phyloP scores from a whole-genome alignment of 139 green algal genomes.

The Chlamydomonas incerta region DNA sequence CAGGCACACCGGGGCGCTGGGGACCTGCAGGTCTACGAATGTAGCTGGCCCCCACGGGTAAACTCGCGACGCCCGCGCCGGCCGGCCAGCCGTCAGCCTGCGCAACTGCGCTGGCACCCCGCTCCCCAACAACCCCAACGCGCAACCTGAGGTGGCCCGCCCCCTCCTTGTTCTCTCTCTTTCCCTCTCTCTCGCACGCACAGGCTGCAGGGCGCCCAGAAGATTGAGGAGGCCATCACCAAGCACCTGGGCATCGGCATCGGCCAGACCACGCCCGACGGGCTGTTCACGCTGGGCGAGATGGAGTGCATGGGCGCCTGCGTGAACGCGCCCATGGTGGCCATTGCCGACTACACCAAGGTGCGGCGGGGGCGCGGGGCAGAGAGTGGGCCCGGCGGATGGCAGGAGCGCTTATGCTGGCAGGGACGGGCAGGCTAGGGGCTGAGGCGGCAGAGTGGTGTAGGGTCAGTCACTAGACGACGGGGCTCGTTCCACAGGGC shows the following conservation, averaged over 20 bases:
- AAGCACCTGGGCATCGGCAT: conserved; percentile 81
- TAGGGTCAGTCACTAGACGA: no score
- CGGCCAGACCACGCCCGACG: conserved; percentile 83
- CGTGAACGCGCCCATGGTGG: conserved; percentile 99
- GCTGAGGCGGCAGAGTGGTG: no score
- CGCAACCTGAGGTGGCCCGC: background rate
- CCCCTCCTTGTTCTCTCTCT: background rate
- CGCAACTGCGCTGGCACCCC: no score
- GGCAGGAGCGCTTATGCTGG: background rate
- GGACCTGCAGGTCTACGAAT: no score
- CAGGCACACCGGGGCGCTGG: no score
- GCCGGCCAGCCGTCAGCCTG: no score
- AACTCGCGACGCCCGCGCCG: no score
- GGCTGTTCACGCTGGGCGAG: conserved; percentile 97
- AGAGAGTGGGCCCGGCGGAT: background rate
- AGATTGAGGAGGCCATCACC: conserved; percentile 82
- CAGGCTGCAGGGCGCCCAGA: conserved; percentile 79
- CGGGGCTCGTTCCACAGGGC: no score
- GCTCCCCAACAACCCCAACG: background rate
- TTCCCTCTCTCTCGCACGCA: background rate
- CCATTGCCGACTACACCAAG: conserved; percentile 91
- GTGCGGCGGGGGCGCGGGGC: background rate
- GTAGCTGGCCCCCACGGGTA: no score
- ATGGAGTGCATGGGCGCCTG: conserved; percentile 99
- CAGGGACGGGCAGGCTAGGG: no score